Evolutionary conservation across 106 monocot genomes (phyloP), one percentile per base, ranked within the genome.

Genomic region (Agapanthus africanus): DNA sequence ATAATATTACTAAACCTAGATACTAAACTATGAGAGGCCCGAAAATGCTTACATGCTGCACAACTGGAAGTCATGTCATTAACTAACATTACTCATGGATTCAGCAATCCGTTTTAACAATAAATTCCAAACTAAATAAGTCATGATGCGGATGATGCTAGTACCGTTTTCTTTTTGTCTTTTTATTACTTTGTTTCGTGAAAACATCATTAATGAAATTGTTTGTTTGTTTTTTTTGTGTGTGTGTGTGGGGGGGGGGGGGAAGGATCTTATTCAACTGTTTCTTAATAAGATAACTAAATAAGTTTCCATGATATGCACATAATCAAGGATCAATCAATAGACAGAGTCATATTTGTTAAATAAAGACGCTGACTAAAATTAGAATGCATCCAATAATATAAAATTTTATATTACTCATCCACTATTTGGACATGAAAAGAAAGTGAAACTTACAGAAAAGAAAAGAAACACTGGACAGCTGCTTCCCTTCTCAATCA

Each of bases 391-490:
- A 28, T 30, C 56, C 10, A 61, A n/a, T n/a, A n/a, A n/a, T n/a
- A n/a, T n/a, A n/a, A n/a, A n/a, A n/a, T n/a, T n/a, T n/a, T n/a
- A n/a, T n/a, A n/a, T 35, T 30, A 37, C 14, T 33, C 8, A 50
- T 30, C 10, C 6, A 18, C 0, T 50, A 68, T 19, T 38, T n/a
- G 8, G 33, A 35, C 11, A 36, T 18, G 28, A 70, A 7, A 57
- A 47, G 47, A 23, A 7, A 27, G 10, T 19, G 34, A 61, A 64
- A 73, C 87, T 83, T 87, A 87, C 87, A 75, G 87, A 87, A 67
- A 87, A 87, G 77, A 83, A 87, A 35, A 87, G 80, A 50, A 87
- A 83, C 1, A 87, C 72, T 19, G 80, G 83, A 42, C 87, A 87
- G 59, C 80, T 83, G 77, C 51, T 75, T 32, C 74, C 80, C 27